Percentiles rank a stretch among this genome's conserved stretches.
Conservation (phyloP, 176 grass and related monocot genomes). For the Carex kokanica region DNA sequence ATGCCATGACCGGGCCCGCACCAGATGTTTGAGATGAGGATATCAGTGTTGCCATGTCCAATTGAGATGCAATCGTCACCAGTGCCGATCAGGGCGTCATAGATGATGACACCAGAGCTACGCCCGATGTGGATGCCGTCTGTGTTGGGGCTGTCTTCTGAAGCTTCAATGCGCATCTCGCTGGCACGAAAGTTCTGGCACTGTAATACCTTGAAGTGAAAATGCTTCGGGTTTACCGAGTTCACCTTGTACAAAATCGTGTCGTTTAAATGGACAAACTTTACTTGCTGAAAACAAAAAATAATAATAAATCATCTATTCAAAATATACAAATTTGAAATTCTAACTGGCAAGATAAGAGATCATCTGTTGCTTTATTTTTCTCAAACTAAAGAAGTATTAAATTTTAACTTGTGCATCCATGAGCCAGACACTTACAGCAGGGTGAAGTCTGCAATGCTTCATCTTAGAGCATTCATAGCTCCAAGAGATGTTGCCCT, state of each 20-base stretch:
- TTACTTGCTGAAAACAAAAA: not conserved
- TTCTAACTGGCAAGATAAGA: too few relatives aligned
- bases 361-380: not conserved
- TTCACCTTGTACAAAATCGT: conserved; percentile 20
- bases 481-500: conserved; percentile 56
- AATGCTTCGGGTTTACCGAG: conserved; percentile 71
- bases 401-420: not conserved
- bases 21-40: conserved; percentile 33
- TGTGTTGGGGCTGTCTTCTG: conserved; percentile 54
- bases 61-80: conserved; percentile 88
- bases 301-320: not conserved
- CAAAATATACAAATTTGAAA: not conserved
- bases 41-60: conserved; percentile 47
- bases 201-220: conserved; percentile 51
- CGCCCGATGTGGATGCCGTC: conserved; percentile 74
- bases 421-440: conserved; percentile 29
- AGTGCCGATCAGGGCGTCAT: conserved; percentile 12
- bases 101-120: conserved; percentile 38
- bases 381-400: not conserved
- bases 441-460: conserved; percentile 67
- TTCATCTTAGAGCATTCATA: conserved; percentile 47
- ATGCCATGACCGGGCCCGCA: conserved; percentile 75
- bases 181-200: conserved; percentile 29
- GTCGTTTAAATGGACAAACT: not conserved
- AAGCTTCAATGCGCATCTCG: conserved; percentile 37